phyloP scores from a whole-genome alignment of 75 land plant genomes.

The Cupressus sempervirens region DNA sequence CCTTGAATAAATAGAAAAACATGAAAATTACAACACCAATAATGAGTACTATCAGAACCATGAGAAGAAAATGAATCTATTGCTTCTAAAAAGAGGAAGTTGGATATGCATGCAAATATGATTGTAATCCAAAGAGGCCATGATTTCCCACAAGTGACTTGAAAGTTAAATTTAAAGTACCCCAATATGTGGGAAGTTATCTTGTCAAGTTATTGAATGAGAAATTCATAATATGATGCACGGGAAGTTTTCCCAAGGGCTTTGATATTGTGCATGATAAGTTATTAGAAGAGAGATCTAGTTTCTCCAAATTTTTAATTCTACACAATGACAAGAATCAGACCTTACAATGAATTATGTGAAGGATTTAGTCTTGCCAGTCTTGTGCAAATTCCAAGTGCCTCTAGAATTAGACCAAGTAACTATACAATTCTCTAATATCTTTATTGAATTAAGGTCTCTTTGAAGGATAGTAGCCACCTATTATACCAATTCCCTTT shows the following conservation, averaged over 20 bases:
- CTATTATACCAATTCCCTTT: no score
- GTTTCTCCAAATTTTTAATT: constrained; percentile 11
- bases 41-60: not conserved
- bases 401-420: constrained; percentile 24
- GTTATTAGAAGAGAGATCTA: constrained; percentile 27
- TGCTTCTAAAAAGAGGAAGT: not conserved
- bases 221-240: constrained; percentile 14
- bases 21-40: not conserved
- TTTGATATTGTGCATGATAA: constrained; percentile 26
- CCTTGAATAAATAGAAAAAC: not conserved
- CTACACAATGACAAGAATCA: constrained; percentile 19
- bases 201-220: constrained; percentile 27
- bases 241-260: constrained; percentile 12
- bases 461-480: no score
- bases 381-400: constrained; percentile 18
- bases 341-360: constrained; percentile 23
- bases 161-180: constrained; percentile 9
- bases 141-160: not conserved
- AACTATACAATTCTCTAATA: no score
- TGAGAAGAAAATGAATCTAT: not conserved
- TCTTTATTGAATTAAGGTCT: no score
- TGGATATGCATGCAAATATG: not conserved
- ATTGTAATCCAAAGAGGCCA: not conserved
- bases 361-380: constrained; percentile 19
- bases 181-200: constrained; percentile 17